Base-by-base conservation (phyloP, 2,329 filamentous ascomycete genomes). In the Pseudogymnoascus sp. region DNA sequence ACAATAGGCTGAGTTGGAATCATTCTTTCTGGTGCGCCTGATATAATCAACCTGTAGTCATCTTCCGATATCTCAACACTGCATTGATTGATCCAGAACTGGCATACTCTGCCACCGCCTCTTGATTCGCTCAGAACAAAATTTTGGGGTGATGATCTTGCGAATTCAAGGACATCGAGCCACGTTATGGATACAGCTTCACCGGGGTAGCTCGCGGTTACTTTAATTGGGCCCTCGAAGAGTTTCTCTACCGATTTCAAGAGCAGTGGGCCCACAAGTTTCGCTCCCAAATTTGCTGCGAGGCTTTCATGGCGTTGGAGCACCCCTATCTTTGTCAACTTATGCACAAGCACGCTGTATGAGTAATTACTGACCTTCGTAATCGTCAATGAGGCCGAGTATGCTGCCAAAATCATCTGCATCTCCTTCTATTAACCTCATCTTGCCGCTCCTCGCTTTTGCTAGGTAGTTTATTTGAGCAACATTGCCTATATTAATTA, bases 61-160 rank as follows among this genome's bases (percentile, higher is more conserved):
- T 95, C 90, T 72, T 95, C 90, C 15, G 85, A 86, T 64, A 96
- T 93, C 75, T 96, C 90, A 7, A 95, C 87, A 57, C 89, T 83
- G 66, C 87, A 82, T 63, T 91, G 89, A 70, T 91, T 91, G 65
- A 90, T 86, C 69, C 86, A 85, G 72, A 96, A 94, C 64, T 90
- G 89, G 70, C 91, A 95, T 60, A 88, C 85, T 53, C 87, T 82
- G 60, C 82, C 76, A 18, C 88, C 88, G 66, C 89, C 87, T 47
- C 83, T 80, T 64, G 82, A 81, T 62, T 88, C 84, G 60, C 84
- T 85, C 59, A 95, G 76, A 35, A 84, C 82, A 73, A 95, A 94
- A 61, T 93, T 89, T 66, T 84, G 81, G 0, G 90, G 89, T 65
- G 91, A 91, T 65, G 84, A 85, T 69, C 88, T 89, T 65, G 91